phyloP scores from a whole-genome alignment of 495 filamentous ascomycete genomes.

The Lepraria neglecta region DNA sequence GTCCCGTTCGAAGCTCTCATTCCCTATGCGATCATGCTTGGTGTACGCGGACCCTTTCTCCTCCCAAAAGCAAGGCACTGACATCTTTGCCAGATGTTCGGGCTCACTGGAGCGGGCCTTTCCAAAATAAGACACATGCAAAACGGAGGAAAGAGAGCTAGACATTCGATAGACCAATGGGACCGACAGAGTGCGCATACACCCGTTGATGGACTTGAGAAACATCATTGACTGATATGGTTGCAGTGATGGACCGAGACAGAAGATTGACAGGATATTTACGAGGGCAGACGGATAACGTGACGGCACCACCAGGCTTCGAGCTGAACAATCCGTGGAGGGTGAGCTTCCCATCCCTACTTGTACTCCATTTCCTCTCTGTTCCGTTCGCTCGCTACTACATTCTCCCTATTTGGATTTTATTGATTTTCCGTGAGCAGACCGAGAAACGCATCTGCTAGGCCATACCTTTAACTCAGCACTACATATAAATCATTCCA shows the following conservation, averaged over 20 bases:
- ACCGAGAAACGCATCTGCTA: constrained; percentile 17
- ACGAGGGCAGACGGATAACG: constrained; percentile 79
- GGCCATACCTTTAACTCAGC: neutral
- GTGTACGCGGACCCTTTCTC: constrained; percentile 50
- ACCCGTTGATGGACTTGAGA: neutral
- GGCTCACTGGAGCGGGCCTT: constrained; percentile 69
- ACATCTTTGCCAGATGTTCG: constrained; percentile 72
- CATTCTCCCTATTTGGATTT: too few species aligned
- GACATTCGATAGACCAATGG: constrained; percentile 86
- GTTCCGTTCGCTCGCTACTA: too few species aligned
- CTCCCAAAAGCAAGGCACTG: constrained; percentile 23
- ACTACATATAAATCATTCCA: neutral
- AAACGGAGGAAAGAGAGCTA: constrained; percentile 80
- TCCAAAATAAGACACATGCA: constrained; percentile 66
- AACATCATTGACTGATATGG: constrained; percentile 33
- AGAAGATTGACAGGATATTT: constrained; percentile 75
- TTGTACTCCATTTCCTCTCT: neutral
- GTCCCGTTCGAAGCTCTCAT: constrained; percentile 93
- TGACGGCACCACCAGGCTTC: constrained; percentile 75
- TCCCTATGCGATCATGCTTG: constrained; percentile 86
- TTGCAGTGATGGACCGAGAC: constrained; percentile 93
- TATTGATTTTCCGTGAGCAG: constrained; percentile 6
- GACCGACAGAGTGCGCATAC: constrained; percentile 63
- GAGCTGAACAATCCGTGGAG: constrained; percentile 95
- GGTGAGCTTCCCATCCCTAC: constrained; percentile 40